Conservation (phyloP, 2,329 filamentous ascomycete species). For the Epichloe bromicola region DNA sequence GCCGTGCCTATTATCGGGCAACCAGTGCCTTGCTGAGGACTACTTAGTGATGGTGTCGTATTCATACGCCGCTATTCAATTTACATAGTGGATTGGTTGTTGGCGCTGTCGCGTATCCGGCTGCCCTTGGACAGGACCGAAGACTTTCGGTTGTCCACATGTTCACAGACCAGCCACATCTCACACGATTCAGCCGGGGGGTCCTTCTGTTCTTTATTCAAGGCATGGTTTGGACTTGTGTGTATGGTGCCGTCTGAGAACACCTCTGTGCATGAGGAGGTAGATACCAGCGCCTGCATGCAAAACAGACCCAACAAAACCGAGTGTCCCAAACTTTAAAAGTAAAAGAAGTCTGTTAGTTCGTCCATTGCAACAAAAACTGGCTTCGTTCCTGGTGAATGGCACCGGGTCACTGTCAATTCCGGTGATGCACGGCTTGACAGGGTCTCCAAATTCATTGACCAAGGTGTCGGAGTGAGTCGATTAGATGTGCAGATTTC, state of each 20-base stretch:
- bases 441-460: not conserved
- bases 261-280: not conserved
- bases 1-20: too few species aligned
- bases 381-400: too few species aligned
- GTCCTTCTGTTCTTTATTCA: not conserved
- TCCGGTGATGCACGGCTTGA: not conserved
- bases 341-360: slow-evolving; percentile 1
- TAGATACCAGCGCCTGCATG: too few species aligned
- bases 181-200: not conserved
- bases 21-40: too few species aligned
- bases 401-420: not conserved
- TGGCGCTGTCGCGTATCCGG: not conserved
- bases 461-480: not conserved
- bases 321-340: not conserved
- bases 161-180: not conserved
- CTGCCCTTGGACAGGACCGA: slow-evolving; percentile 2
- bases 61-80: not conserved
- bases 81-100: not conserved
- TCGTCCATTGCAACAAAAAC: not conserved
- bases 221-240: not conserved
- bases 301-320: not conserved
- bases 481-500: not conserved
- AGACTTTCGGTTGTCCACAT: slow-evolving; percentile 6
- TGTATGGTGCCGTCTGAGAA: not conserved
- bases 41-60: too few species aligned